A percentile compares a stretch with the other conserved stretches of the same genome.
phyloP scores from a whole-genome alignment of 1,139 yeast genomes.

The Yamadazyma triangularis region DNA sequence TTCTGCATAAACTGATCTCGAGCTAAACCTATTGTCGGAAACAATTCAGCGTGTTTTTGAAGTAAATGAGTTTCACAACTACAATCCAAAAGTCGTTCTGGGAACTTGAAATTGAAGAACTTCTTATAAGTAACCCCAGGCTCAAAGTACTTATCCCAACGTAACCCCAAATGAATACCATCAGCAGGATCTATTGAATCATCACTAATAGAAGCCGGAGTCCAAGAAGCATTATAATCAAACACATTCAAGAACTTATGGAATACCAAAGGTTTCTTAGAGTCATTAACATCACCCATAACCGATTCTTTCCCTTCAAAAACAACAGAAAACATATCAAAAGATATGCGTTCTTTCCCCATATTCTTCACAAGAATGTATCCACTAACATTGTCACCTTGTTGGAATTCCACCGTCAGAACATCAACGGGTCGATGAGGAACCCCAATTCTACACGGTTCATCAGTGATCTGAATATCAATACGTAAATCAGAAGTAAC shows the following conservation, averaged over 20 bases:
- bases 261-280: conserved; percentile 19
- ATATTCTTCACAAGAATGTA: conserved; percentile 43
- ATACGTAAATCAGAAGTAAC: conserved; percentile 25
- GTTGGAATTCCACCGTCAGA: conserved; percentile 36
- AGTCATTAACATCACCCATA: conserved; percentile 15
- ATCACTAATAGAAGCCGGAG: conserved; percentile 39
- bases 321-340: conserved; percentile 56
- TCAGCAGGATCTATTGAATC: conserved; percentile 42
- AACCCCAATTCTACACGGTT: conserved; percentile 35
- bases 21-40: conserved; percentile 33
- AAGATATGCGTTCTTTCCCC: conserved; percentile 36
- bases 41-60: conserved; percentile 32
- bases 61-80: conserved; percentile 35
- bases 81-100: conserved; percentile 39
- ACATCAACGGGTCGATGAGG: conserved; percentile 22
- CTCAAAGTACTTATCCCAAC: conserved; percentile 33
- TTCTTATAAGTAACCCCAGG: conserved; percentile 39
- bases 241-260: conserved; percentile 40
- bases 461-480: conserved; percentile 32
- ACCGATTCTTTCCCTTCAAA: conserved; percentile 45
- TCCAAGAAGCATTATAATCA: conserved; percentile 45
- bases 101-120: conserved; percentile 37
- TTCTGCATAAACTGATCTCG: conserved; percentile 14
- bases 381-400: conserved; percentile 57
- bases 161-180: conserved; percentile 29